Evolutionary conservation across 78 protist genomes (phyloP).

Genomic region (Cavenderia fasciculata): DNA sequence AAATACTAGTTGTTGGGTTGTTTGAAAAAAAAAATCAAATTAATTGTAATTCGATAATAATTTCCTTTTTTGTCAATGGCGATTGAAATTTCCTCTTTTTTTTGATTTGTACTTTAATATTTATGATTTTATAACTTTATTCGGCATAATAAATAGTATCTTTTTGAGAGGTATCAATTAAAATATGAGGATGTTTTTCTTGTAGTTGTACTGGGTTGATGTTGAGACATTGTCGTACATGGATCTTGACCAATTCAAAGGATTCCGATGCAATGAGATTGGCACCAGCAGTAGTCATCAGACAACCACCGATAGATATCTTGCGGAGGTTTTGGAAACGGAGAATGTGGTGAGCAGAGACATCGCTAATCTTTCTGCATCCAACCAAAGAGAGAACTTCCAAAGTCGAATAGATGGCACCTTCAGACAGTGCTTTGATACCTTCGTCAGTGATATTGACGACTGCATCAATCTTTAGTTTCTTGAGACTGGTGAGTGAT

Average conservation of each 20-base stretch:
- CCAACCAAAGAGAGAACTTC: slow-evolving; percentile 55
- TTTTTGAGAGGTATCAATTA: slow-evolving; percentile 24
- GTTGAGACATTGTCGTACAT: slow-evolving; percentile 49
- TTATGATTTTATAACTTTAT: too few relatives aligned
- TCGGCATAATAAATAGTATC: slow-evolving; percentile 11
- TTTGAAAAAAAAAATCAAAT: too few relatives aligned
- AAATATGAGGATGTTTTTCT: slow-evolving; percentile 57
- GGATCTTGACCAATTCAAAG: slow-evolving; percentile 66
- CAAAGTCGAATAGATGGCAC: neutral
- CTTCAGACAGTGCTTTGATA: slow-evolving; percentile 40
- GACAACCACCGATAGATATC: slow-evolving; percentile 57
- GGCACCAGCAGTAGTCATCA: slow-evolving; percentile 64
- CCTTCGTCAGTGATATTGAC: slow-evolving; percentile 45
- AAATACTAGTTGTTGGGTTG: too few relatives aligned
- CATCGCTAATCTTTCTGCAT: slow-evolving; percentile 65
- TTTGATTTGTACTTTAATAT: too few relatives aligned
- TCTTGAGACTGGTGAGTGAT: slow-evolving; percentile 13
- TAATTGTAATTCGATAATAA: too few relatives aligned
- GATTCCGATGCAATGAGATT: slow-evolving; percentile 51
- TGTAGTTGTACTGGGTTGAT: slow-evolving; percentile 19
- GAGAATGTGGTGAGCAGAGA: slow-evolving; percentile 39
- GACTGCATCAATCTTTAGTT: slow-evolving; percentile 52
- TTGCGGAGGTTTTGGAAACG: slow-evolving; percentile 28
- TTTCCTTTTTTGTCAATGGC: too few relatives aligned
- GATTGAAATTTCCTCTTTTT: too few relatives aligned